Percentiles rank a stretch among this genome's conserved stretches.
phyloP scores from a whole-genome alignment of 2,329 filamentous ascomycete genomes.

The Trichoderma sp. region DNA sequence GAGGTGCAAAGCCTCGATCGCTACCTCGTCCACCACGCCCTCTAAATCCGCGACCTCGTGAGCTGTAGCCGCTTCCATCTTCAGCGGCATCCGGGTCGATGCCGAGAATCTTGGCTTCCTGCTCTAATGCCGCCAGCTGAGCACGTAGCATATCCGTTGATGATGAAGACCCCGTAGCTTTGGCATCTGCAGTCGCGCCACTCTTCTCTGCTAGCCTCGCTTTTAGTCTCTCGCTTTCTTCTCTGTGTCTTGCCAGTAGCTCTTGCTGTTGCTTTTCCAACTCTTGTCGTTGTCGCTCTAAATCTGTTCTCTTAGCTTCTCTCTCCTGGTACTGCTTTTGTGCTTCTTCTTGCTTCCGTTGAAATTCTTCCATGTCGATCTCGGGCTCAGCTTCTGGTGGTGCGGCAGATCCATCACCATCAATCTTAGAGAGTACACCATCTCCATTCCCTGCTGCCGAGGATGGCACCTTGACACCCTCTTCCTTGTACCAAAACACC shows the following conservation, averaged over 20 bases:
- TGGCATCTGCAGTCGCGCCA: constrained; percentile 27
- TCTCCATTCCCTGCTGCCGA: constrained; percentile 27
- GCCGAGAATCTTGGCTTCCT: constrained; percentile 68
- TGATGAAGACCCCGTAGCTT: background rate
- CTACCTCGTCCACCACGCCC: constrained; percentile 37
- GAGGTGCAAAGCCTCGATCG: constrained; percentile 32
- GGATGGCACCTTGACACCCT: constrained; percentile 36
- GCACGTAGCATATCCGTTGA: constrained; percentile 65
- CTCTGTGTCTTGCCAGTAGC: constrained; percentile 60
- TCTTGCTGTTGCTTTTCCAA: constrained; percentile 64
- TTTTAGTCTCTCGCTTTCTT: constrained; percentile 64
- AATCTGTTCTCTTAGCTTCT: constrained; percentile 58
- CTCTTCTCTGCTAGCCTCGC: constrained; percentile 46
- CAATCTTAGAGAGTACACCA: constrained; percentile 27
- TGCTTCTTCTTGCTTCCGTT: constrained; percentile 66
- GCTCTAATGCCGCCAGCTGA: constrained; percentile 69
- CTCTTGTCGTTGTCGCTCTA: constrained; percentile 61
- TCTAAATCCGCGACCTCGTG: constrained; percentile 41
- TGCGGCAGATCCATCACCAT: constrained; percentile 23
- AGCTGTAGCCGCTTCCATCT: constrained; percentile 38
- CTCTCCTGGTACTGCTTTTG: constrained; percentile 69
- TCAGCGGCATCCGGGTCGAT: constrained; percentile 57
- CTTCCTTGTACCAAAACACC: constrained; percentile 71
- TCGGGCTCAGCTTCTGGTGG: constrained; percentile 44
- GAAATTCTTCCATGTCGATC: constrained; percentile 68